A percentile compares a stretch with the other conserved stretches of the same genome.
phyloP scores from a whole-genome alignment of 768 basidiomycete genomes.

The Termitomyces titanicus region DNA sequence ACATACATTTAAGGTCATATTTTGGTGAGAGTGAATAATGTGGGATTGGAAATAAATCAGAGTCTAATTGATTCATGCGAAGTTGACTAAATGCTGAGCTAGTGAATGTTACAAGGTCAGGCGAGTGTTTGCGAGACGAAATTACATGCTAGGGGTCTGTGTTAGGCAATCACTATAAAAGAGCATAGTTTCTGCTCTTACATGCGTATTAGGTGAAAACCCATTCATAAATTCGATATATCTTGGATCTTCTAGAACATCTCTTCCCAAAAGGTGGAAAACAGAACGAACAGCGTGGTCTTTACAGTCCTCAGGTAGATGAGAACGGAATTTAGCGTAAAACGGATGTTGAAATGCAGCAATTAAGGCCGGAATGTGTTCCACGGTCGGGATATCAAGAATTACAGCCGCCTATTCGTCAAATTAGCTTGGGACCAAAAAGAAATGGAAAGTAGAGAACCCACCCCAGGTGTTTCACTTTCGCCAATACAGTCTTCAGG shows the following conservation, averaged over 20 bases:
- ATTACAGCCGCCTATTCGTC: conserved; percentile 53
- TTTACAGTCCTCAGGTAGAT: conserved; percentile 32
- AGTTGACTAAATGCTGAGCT: conserved; percentile 71
- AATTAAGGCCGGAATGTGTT: conserved; percentile 50
- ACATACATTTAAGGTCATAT: conserved; percentile 36
- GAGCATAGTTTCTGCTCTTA: conserved; percentile 34
- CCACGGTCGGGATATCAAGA: conserved; percentile 65
- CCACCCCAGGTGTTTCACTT: conserved; percentile 44
- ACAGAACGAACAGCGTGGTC: conserved; percentile 48
- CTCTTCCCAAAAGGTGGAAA: conserved; percentile 71
- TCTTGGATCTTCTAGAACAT: conserved; percentile 63
- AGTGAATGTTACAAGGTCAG: conserved; percentile 72
- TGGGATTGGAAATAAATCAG: conserved; percentile 69
- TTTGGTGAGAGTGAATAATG: conserved; percentile 42
- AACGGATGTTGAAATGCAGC: conserved; percentile 43
- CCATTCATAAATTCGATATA: conserved; percentile 72
- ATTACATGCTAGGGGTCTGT: conserved; percentile 60
- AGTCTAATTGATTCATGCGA: conserved; percentile 67
- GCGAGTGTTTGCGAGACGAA: conserved; percentile 55
- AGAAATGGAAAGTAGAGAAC: conserved; percentile 2
- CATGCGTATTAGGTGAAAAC: conserved; percentile 59
- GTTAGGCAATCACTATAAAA: neutral
- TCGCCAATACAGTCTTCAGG: conserved; percentile 62
- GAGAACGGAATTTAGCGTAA: conserved; percentile 47
- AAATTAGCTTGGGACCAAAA: neutral